Base-by-base conservation (phyloP, 1,284 basidiomycete species). In the Sanghuangporus sanghuang region DNA sequence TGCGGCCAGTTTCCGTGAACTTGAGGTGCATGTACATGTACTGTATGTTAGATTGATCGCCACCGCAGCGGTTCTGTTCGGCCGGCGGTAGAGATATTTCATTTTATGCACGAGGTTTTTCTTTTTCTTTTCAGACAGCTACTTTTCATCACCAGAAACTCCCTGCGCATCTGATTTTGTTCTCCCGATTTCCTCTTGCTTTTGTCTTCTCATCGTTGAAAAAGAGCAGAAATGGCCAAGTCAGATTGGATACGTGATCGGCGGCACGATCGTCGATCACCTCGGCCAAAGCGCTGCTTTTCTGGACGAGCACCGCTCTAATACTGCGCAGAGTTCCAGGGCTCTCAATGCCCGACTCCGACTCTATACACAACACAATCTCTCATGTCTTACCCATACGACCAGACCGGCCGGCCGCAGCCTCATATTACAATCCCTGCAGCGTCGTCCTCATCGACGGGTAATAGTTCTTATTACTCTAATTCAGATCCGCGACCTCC, bases 381-480 rank as follows among this genome's bases (percentile, higher is more conserved):
- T 16, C 18, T 14, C 53, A 54, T 54, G 53, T 54, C 53, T 32
- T 48, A 38, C 38, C 23, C 39, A 11, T 32, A 38, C 48, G 32
- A 57, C 50, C 59, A 52, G 16, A 3, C 27, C 36, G 59, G 21
- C 18, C 57, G 62, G 9, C 57, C 57, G 23, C 62, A 54, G 18
- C 57, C 59, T 32, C 59, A 61, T 32, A 42, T 61, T 49, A 9
- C 42, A 11, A 61, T 65, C 44, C 53, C 53, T 32, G 27, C 4
- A 32, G 27, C 27, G 27, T 32, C 27, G 27, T 32, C 27, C 27
- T 32, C 27, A 32, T 32, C 27, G 27, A 32, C 27, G 27, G 27
- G 27, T 32, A 32, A 3, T 32, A 32, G 4, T 32, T 32, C 27
- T 32, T 32, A 32, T 32, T 32, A 32, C 27, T 32, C 27, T 32